Evolutionary conservation across 106 monocot genomes (phyloP).

Genomic region (Allium fistulosum): DNA sequence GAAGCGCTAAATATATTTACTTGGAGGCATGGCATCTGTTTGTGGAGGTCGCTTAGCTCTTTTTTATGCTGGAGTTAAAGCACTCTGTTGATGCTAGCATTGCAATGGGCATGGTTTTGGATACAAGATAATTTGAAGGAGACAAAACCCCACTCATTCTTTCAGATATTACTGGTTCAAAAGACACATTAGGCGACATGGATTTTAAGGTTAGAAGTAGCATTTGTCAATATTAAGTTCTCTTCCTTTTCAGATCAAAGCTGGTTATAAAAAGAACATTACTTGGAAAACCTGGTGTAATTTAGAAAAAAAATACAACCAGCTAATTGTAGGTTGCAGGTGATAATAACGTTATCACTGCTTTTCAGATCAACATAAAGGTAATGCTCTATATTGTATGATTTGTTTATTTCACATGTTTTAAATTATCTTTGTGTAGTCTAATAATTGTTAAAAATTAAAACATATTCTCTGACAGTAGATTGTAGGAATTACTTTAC

Average conservation of each 20-base stretch:
- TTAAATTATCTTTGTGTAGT: too few relatives aligned
- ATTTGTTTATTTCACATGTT: too few relatives aligned
- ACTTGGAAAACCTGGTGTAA: neutral
- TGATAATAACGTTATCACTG: constrained; percentile 81
- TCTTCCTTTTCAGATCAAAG: neutral
- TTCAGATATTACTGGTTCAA: constrained; percentile 88
- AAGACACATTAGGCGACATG: constrained; percentile 99
- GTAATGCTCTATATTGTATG: constrained; percentile 30
- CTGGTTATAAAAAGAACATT: neutral
- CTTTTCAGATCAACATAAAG: constrained; percentile 99
- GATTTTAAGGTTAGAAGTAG: constrained; percentile 67
- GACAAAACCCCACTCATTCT: constrained; percentile 90
- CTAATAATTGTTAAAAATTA: too few relatives aligned
- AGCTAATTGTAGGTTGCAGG: constrained; percentile 75
- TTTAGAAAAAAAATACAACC: neutral
- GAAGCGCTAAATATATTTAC: too few relatives aligned
- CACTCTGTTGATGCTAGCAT: constrained; percentile 92
- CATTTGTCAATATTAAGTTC: constrained; percentile 1
- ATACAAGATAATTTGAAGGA: constrained; percentile 91
- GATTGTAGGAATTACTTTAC: constrained; percentile 80
- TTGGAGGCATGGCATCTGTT: too few relatives aligned
- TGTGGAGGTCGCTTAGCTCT: too few relatives aligned
- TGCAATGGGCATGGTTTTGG: constrained; percentile 96
- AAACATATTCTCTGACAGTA: constrained; percentile 6
- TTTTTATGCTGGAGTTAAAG: too few relatives aligned